Percentiles rank a stretch among this genome's conserved stretches.
phyloP scores from a whole-genome alignment of 768 basidiomycete genomes.

The Hydnum rufescens region DNA sequence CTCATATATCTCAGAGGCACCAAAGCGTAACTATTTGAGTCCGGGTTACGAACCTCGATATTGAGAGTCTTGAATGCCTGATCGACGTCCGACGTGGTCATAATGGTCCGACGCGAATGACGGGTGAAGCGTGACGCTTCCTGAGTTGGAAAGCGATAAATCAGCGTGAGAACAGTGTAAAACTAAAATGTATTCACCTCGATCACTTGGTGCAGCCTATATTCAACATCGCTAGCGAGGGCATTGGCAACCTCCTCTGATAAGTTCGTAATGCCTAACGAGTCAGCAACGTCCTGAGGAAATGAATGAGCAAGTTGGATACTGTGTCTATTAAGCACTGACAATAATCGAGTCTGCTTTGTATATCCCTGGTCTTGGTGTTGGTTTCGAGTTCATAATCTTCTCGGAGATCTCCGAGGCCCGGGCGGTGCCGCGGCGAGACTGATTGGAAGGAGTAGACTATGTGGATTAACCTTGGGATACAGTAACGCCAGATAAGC shows the following conservation, averaged over 20 bases:
- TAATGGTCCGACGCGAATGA: slow-evolving; percentile 74
- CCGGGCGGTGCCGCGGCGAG: no score
- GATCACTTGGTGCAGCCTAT: slow-evolving; percentile 84
- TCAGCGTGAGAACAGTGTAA: background rate
- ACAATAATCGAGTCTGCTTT: slow-evolving; percentile 2
- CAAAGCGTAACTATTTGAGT: background rate
- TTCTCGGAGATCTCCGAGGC: no score
- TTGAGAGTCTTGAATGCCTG: slow-evolving; percentile 85
- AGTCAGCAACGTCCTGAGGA: slow-evolving; percentile 59
- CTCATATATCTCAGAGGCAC: background rate
- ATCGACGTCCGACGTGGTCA: slow-evolving; percentile 82
- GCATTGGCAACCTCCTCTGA: slow-evolving; percentile 62
- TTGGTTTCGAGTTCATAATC: background rate
- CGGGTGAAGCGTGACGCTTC: slow-evolving; percentile 96
- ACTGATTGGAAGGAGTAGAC: no score
- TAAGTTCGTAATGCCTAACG: slow-evolving; percentile 53
- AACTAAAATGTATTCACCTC: slow-evolving; percentile 34
- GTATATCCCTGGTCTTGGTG: background rate
- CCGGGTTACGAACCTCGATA: slow-evolving; percentile 51
- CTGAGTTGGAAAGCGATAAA: slow-evolving; percentile 27
- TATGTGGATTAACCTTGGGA: no score
- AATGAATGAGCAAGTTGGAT: background rate
- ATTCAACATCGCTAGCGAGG: slow-evolving; percentile 91
- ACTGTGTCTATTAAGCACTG: background rate
- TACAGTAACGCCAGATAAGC: no score